These are phyloP conservation scores for Fermentozyma sake DNA, from an alignment of 1,139 yeast genomes.

Conservation along the genomic window DNA sequence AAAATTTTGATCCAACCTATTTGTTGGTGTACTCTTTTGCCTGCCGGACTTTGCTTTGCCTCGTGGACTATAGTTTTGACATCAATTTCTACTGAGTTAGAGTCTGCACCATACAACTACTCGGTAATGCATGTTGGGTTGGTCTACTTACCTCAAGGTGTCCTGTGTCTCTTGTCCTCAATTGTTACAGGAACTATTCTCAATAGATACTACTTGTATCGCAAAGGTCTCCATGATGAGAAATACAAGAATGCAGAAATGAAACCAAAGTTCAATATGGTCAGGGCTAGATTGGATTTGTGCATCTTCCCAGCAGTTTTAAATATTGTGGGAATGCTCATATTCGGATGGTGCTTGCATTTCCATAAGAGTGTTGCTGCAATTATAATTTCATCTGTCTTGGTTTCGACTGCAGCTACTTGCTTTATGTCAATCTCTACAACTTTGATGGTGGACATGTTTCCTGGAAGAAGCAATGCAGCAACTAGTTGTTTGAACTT, in stretches of 20 bases:
- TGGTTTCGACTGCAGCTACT: conserved; percentile 27
- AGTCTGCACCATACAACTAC: conserved; percentile 26
- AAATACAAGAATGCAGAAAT: conserved; percentile 11
- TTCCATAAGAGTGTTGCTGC: conserved; percentile 21
- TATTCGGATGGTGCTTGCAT: conserved; percentile 41
- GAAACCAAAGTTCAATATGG: conserved; percentile 24
- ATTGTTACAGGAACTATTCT: conserved; percentile 25
- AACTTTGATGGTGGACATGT: conserved; percentile 34
- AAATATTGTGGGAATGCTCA: conserved; percentile 24
- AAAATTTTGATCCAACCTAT: conserved; percentile 21
- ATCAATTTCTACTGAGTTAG: conserved; percentile 28
- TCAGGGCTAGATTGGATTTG: conserved; percentile 24
- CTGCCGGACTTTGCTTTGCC: conserved; percentile 34
- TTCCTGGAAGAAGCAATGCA: conserved; percentile 30
- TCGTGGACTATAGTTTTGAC: conserved; percentile 36
- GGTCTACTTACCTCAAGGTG: conserved; percentile 37
- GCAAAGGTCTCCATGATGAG: conserved; percentile 14
- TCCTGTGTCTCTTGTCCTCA: conserved; percentile 27
- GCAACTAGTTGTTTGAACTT: conserved; percentile 36
- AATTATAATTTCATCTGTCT: conserved; percentile 27
- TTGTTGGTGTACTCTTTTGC: conserved; percentile 23
- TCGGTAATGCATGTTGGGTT: conserved; percentile 33
- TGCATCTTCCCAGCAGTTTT: conserved; percentile 21
- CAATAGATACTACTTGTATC: conserved; percentile 24
- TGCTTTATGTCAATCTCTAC: conserved; percentile 26